These are phyloP conservation scores for Immersiporthe knoxdaviesiana DNA, from an alignment of 2,329 filamentous ascomycete species.

Conservation along the genomic window DNA sequence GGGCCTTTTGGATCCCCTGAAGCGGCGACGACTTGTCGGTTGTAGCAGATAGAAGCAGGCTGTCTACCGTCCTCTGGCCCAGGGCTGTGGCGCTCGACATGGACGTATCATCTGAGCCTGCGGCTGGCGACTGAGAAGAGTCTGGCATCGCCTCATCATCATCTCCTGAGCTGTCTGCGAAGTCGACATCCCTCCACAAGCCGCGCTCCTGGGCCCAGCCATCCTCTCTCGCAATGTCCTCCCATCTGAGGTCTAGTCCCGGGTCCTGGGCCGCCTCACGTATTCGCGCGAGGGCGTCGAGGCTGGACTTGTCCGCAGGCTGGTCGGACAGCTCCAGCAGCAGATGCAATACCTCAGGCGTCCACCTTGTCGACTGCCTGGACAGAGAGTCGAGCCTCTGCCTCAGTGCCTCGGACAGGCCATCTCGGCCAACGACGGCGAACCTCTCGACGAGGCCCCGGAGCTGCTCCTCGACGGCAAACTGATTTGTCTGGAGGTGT, in stretches of 20 bases:
- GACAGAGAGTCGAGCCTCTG: slow-evolving; percentile 37
- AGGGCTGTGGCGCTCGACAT: slow-evolving; percentile 37
- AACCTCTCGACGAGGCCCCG: slow-evolving; percentile 85
- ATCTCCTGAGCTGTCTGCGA: slow-evolving; percentile 68
- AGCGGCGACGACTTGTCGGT: slow-evolving; percentile 39
- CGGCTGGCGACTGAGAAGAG: slow-evolving; percentile 40
- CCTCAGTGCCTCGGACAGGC: slow-evolving; percentile 71
- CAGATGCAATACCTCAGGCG: slow-evolving; percentile 78
- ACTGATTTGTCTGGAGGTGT: slow-evolving; percentile 73
- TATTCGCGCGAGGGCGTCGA: slow-evolving; percentile 65
- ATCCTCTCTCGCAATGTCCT: slow-evolving; percentile 77
- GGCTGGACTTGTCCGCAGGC: slow-evolving; percentile 70
- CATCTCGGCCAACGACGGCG: slow-evolving; percentile 76
- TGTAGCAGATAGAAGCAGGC: slow-evolving; percentile 38
- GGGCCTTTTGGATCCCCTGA: slow-evolving; percentile 45
- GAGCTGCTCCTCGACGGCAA: slow-evolving; percentile 68
- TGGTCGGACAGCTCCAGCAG: slow-evolving; percentile 81
- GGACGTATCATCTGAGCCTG: slow-evolving; percentile 35
- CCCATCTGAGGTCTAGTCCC: slow-evolving; percentile 68
- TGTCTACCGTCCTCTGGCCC: slow-evolving; percentile 36
- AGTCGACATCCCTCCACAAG: slow-evolving; percentile 74
- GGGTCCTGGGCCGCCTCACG: slow-evolving; percentile 48
- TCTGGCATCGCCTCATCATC: slow-evolving; percentile 54
- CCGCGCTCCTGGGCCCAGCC: slow-evolving; percentile 68
- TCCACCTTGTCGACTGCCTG: slow-evolving; percentile 60